Conservation (phyloP, 371 early-diverging fungal genomes). For the Mucor velutinosus region DNA sequence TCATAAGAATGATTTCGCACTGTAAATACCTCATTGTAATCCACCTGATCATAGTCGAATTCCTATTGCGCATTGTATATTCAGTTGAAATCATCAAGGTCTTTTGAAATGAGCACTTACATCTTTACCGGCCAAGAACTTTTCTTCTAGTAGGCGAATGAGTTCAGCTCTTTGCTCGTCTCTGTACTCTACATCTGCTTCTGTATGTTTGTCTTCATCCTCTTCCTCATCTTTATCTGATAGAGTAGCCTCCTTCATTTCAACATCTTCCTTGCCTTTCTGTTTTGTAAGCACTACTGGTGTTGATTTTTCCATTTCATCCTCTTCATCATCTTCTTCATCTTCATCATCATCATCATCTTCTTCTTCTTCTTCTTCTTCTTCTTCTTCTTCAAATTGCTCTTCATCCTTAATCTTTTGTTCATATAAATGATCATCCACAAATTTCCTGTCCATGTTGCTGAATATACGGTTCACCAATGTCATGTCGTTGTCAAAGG, state of each 20-base stretch:
- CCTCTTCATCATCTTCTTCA: conserved; percentile 16
- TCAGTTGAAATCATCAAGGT: conserved; percentile 15
- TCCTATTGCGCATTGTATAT: neutral
- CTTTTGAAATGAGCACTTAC: conserved; percentile 23
- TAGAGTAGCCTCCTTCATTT: conserved; percentile 11
- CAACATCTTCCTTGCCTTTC: conserved; percentile 10
- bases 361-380: conserved; percentile 58
- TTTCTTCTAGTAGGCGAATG: conserved; percentile 48
- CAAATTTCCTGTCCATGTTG: conserved; percentile 45
- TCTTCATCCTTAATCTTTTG: conserved; percentile 43
- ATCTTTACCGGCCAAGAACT: conserved; percentile 52
- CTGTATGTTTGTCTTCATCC: conserved; percentile 2
- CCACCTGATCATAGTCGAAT: conserved; percentile 46
- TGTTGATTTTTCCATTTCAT: conserved; percentile 9
- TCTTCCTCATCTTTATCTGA: neutral
- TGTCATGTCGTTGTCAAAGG: conserved; percentile 41
- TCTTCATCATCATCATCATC: conserved; percentile 48
- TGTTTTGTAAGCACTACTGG: conserved; percentile 12
- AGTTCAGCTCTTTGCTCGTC: conserved; percentile 43
- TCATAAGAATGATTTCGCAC: neutral
- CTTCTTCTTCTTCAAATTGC: conserved; percentile 56
- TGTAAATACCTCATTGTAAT: conserved; percentile 41
- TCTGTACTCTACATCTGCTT: conserved; percentile 17
- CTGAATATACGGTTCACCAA: conserved; percentile 47
- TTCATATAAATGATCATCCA: conserved; percentile 28